phyloP scores from a whole-genome alignment of 768 basidiomycete genomes.

The Psilocybe cyanescens region DNA sequence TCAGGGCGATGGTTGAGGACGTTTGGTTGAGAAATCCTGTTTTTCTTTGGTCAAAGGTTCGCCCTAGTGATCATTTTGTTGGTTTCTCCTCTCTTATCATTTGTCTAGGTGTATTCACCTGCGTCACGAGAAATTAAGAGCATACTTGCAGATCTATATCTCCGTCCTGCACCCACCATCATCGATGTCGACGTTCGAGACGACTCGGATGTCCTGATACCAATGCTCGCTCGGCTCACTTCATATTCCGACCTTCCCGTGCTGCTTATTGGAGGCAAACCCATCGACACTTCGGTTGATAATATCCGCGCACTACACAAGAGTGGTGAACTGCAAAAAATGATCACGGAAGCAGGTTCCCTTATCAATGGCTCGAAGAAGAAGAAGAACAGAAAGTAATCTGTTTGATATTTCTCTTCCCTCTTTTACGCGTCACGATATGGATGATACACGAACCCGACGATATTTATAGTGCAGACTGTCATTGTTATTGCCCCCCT shows the following conservation, averaged over 20 bases:
- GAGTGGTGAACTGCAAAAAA: conserved; percentile 53
- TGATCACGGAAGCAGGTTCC: conserved; percentile 61
- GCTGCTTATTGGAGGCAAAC: conserved; percentile 68
- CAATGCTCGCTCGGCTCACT: conserved; percentile 68
- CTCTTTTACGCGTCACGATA: conserved; percentile 18
- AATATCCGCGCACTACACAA: conserved; percentile 55
- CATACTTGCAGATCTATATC: conserved; percentile 55
- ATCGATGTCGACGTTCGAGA: conserved; percentile 77
- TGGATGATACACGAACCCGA: conserved; percentile 19
- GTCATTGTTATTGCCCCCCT: not conserved
- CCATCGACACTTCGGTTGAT: conserved; percentile 50
- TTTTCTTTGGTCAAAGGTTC: conserved; percentile 74
- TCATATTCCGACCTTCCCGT: conserved; percentile 58
- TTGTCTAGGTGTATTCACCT: conserved; percentile 60
- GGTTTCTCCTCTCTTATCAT: conserved; percentile 6
- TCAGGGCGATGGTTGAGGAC: conserved; percentile 59
- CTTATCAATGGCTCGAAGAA: conserved; percentile 56
- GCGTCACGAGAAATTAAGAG: conserved; percentile 68
- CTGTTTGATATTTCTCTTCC: conserved; percentile 10
- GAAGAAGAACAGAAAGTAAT: conserved; percentile 49
- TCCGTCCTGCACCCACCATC: conserved; percentile 65
- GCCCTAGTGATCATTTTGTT: conserved; percentile 14
- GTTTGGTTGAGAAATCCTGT: conserved; percentile 79
- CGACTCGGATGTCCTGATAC: conserved; percentile 64
- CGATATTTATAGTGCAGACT: conserved; percentile 4